These are phyloP conservation scores for Suillus sp. DNA, from an alignment of 768 basidiomycete species.

Conservation along the genomic window DNA sequence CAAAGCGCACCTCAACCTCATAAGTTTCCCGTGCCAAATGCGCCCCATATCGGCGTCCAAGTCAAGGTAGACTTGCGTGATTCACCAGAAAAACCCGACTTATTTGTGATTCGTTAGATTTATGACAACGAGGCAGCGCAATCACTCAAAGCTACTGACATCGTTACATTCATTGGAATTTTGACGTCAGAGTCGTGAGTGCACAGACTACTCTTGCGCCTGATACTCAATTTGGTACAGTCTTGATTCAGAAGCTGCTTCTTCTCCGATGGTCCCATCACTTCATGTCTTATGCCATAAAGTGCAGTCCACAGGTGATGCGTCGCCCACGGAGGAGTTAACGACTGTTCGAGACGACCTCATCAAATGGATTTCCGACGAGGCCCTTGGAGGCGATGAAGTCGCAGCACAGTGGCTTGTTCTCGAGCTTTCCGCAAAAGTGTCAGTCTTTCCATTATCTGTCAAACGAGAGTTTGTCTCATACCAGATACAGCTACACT, in stretches of 20 bases:
- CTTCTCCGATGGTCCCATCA: conserved; percentile 52
- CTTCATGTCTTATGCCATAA: conserved; percentile 64
- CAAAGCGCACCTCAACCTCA: conserved; percentile 43
- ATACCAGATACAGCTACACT: conserved; percentile 52
- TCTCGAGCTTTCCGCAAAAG: conserved; percentile 56
- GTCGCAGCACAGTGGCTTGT: conserved; percentile 78
- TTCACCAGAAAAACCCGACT: background rate
- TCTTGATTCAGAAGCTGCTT: conserved; percentile 39
- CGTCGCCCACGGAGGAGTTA: conserved; percentile 7
- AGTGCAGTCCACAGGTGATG: conserved; percentile 2
- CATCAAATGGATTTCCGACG: conserved; percentile 71
- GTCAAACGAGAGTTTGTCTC: conserved; percentile 9
- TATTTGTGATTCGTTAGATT: conserved; percentile 43
- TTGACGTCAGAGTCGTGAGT: conserved; percentile 65
- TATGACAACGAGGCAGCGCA: conserved; percentile 52
- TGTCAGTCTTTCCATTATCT: conserved; percentile 47
- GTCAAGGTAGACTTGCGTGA: conserved; percentile 52
- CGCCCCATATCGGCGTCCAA: conserved; percentile 67
- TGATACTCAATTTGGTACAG: conserved; percentile 30
- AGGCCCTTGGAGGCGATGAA: conserved; percentile 67
- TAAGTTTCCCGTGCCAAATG: conserved; percentile 63
- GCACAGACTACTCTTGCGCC: conserved; percentile 2
- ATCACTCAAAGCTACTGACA: conserved; percentile 58
- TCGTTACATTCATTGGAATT: conserved; percentile 76
- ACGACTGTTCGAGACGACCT: conserved; percentile 48